Evolutionary conservation across 2,329 filamentous ascomycete species (phyloP), one percentile per base, ranked within the genome.

Genomic region (Cordyceps cateniannulata): DNA sequence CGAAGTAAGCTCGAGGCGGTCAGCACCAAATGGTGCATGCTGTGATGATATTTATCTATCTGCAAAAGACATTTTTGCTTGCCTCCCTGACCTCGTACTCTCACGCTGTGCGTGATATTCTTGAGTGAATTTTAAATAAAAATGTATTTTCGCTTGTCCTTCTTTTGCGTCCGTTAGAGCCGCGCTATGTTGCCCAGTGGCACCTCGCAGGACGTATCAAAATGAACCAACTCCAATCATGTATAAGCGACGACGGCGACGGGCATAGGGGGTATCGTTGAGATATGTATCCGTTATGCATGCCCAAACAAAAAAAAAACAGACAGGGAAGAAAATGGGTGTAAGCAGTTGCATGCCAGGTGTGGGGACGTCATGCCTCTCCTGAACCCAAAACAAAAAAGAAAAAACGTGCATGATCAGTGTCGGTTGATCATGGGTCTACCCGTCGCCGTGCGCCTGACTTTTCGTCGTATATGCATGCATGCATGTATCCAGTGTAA

Each of bases 401-500:
- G n/a, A 38, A 49, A 50, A 56, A 56, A 61, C 20, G 44, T 59
- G 8, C 59, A 56, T 51, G 47, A 61, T 47, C 59, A 50, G 12
- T 56, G 25, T 44, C 42, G 20, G 22, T 42, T 44, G 52, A 54
- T 54, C 40, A 49, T 62, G 54, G 29, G 47, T 62, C 40, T 59
- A 54, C 60, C 60, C 60, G 60, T 32, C 60, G 60, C 50, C 55
- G 55, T 40, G 27, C 49, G 50, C 60, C 55, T 44, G 60, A 61
- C 53, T 62, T 62, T 55, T 45, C 29, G 50, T 60, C 56, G 55
- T 54, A 58, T 48, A 52, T 62, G 61, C 54, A 62, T 62, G 61
- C 54, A 61, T 61, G 59, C 59, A 61, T 61, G 44, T 32, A 56
- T 69, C 67, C 71, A 67, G 71, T 72, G 72, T 69, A 70, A 66